These are phyloP conservation scores for Diaporthe longicolla DNA, from an alignment of 2,329 filamentous ascomycete genomes.

Conservation along the genomic window DNA sequence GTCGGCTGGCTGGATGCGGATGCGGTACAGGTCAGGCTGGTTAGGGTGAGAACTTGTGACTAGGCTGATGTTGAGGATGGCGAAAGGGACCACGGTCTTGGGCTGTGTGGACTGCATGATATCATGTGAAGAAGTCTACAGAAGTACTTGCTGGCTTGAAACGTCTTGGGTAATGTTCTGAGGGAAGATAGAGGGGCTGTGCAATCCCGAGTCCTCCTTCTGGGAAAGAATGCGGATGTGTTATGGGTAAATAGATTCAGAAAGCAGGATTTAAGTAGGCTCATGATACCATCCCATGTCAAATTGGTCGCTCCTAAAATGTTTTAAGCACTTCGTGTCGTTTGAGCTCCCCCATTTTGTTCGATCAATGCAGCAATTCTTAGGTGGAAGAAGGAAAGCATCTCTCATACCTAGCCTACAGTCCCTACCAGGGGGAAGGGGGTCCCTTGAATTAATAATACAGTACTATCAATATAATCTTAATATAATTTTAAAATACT, in stretches of 20 bases:
- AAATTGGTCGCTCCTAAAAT: not conserved
- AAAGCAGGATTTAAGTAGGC: not conserved
- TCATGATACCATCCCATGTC: not conserved
- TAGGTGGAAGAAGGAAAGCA: not conserved
- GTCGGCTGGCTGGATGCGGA: not conserved
- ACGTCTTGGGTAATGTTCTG: too few species aligned
- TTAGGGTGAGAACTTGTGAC: not conserved
- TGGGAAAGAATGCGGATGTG: not conserved
- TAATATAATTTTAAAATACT: too few species aligned
- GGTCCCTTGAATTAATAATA: too few species aligned
- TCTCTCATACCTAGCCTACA: not conserved
- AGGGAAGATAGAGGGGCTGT: not conserved
- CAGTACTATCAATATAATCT: too few species aligned
- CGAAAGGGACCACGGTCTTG: not conserved
- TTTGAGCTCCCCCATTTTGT: not conserved
- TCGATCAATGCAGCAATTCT: not conserved
- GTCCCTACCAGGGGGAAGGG: too few species aligned
- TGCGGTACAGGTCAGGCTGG: not conserved
- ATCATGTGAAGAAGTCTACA: not conserved
- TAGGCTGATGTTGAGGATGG: not conserved
- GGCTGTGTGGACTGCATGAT: conserved; percentile 4
- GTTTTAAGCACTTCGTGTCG: not conserved
- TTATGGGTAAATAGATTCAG: too few species aligned
- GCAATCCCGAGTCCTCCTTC: not conserved
- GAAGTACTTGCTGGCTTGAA: not conserved